These are phyloP conservation scores for Passiflora organensis DNA, from an alignment of 345 rosid genomes.

Conservation along the genomic window DNA sequence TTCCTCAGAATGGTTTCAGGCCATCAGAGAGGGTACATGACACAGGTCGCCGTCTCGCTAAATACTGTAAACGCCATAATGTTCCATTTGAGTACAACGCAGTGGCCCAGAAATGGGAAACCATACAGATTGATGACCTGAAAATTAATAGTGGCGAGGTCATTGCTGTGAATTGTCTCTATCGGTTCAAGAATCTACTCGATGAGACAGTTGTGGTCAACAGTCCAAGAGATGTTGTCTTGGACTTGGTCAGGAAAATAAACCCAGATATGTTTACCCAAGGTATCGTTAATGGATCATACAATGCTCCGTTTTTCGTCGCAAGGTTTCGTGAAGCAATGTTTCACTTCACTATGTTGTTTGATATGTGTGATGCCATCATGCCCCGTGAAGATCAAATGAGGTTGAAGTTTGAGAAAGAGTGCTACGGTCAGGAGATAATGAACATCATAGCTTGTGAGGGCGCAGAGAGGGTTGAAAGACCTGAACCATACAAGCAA, in stretches of 20 bases:
- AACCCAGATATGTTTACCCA: slow-evolving; percentile 59
- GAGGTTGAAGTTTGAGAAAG: slow-evolving; percentile 58
- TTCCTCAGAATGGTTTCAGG: slow-evolving; percentile 77
- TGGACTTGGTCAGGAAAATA: slow-evolving; percentile 49
- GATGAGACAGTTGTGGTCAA: slow-evolving; percentile 51
- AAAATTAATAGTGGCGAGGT: slow-evolving; percentile 48
- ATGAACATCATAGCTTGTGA: slow-evolving; percentile 72
- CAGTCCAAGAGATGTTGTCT: slow-evolving; percentile 60
- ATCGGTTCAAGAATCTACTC: slow-evolving; percentile 48
- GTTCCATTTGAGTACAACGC: slow-evolving; percentile 56
- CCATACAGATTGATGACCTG: slow-evolving; percentile 59
- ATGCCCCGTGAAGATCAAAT: slow-evolving; percentile 39
- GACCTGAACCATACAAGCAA: slow-evolving; percentile 74
- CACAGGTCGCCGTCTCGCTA: slow-evolving; percentile 51
- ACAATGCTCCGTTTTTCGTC: slow-evolving; percentile 65
- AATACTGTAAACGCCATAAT: slow-evolving; percentile 49
- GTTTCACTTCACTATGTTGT: slow-evolving; percentile 57
- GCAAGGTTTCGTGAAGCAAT: slow-evolving; percentile 66
- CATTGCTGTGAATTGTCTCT: slow-evolving; percentile 52
- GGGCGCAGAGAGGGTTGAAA: slow-evolving; percentile 56
- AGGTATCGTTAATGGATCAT: slow-evolving; percentile 53
- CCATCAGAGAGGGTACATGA: slow-evolving; percentile 70
- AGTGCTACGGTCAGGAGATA: slow-evolving; percentile 44
- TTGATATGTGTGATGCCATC: slow-evolving; percentile 57
- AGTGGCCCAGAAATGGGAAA: slow-evolving; percentile 73